Conservation (phyloP, 768 basidiomycete genomes). For the Kwoniella bestiolae region DNA sequence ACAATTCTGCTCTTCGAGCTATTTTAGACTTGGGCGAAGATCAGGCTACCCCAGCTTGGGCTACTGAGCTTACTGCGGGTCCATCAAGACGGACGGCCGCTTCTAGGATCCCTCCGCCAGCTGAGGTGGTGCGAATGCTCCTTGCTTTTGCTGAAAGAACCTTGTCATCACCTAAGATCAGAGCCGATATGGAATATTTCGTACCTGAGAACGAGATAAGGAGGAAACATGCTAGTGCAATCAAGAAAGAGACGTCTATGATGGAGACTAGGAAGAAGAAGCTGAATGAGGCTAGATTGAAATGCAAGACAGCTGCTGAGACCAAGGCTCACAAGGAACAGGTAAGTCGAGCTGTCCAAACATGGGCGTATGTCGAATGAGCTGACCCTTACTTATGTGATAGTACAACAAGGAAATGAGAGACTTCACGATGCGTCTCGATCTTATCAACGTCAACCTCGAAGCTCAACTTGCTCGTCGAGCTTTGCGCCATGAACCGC, state of each 20-base stretch:
- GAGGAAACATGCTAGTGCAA: conserved; percentile 4
- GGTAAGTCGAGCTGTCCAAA: conserved; percentile 6
- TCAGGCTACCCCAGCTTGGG: conserved; percentile 34
- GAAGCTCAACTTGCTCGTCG: conserved; percentile 19
- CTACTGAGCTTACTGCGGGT: conserved; percentile 25
- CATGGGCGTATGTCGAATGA: not conserved
- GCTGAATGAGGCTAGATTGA: conserved; percentile 27
- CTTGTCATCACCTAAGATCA: conserved; percentile 27
- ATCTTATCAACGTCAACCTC: conserved; percentile 36
- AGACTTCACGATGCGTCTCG: conserved; percentile 19
- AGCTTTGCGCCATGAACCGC: conserved; percentile 29
- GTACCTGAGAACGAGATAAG: conserved; percentile 24
- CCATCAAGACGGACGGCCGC: conserved; percentile 32
- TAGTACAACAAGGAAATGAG: conserved; percentile 16
- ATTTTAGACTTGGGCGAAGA: conserved; percentile 31
- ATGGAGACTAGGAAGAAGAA: conserved; percentile 38
- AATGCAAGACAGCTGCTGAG: conserved; percentile 27
- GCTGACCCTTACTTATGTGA: not conserved
- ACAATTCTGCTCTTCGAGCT: conserved; percentile 28
- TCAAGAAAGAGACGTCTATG: conserved; percentile 17
- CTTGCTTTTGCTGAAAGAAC: conserved; percentile 39
- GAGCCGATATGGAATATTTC: conserved; percentile 28
- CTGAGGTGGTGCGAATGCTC: conserved; percentile 44
- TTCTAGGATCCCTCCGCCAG: conserved; percentile 35
- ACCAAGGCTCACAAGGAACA: conserved; percentile 29